A percentile compares a stretch with the other conserved stretches of the same genome.
Evolutionary conservation across 441 rosid species (phyloP).

Genomic region (Adansonia madagascariensis): DNA sequence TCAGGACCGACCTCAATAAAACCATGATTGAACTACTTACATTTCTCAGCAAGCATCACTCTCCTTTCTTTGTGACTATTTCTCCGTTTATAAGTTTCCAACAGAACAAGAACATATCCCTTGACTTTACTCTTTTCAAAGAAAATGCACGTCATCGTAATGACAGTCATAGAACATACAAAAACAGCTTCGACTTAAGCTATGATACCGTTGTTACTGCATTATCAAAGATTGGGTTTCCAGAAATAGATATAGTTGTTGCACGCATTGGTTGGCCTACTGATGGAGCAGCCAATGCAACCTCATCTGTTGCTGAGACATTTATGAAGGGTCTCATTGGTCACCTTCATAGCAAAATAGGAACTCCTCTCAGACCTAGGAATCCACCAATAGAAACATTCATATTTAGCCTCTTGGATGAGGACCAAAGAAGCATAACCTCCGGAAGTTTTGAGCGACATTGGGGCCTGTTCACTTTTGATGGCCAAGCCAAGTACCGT

Average conservation of each 20-base stretch:
- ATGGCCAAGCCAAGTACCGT: conserved; percentile 84
- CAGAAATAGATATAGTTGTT: conserved; percentile 60
- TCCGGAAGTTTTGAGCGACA: conserved; percentile 81
- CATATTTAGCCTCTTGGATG: conserved; percentile 72
- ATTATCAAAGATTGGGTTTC: conserved; percentile 61
- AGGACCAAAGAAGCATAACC: conserved; percentile 59
- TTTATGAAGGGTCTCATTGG: conserved; percentile 67
- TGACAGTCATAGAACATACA: conserved; percentile 60
- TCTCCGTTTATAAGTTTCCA: conserved; percentile 62
- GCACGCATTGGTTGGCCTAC: conserved; percentile 92
- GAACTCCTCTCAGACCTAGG: conserved; percentile 58
- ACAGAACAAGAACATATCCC: conserved; percentile 71
- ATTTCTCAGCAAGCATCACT: conserved; percentile 62
- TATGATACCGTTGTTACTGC: conserved; percentile 66
- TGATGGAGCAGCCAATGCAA: conserved; percentile 77
- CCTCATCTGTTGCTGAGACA: conserved; percentile 51
- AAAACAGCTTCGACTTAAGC: conserved; percentile 76
- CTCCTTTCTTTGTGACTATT: conserved; percentile 72
- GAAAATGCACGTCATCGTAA: conserved; percentile 50
- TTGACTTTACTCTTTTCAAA: conserved; percentile 71
- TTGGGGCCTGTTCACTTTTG: conserved; percentile 89
- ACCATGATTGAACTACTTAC: conserved; percentile 81
- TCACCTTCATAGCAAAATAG: conserved; percentile 63
- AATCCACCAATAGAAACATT: conserved; percentile 66
- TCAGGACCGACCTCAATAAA: conserved; percentile 73